phyloP scores from a whole-genome alignment of 768 basidiomycete genomes.

The Asterophora lycoperdoides region DNA sequence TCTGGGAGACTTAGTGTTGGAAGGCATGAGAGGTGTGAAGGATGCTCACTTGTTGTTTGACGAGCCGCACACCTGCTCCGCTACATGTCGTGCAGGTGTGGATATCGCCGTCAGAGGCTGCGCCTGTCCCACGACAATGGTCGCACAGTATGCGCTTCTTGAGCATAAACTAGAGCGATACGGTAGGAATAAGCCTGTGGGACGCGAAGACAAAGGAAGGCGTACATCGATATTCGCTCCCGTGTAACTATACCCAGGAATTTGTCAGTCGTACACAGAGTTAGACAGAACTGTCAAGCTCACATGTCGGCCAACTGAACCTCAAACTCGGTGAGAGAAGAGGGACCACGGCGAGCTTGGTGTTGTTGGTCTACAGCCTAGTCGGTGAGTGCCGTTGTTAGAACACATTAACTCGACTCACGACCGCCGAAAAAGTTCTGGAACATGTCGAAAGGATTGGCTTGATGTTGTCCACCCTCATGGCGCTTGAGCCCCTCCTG shows the following conservation, averaged over 20 bases:
- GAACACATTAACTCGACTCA: conserved; percentile 31
- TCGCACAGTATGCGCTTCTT: conserved; percentile 92
- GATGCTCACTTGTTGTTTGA: conserved; percentile 65
- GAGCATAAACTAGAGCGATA: conserved; percentile 70
- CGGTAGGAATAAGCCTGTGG: conserved; percentile 17
- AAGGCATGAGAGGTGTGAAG: neutral
- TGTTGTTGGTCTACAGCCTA: conserved; percentile 43
- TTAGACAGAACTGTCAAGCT: conserved; percentile 19
- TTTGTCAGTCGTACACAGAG: conserved; percentile 1
- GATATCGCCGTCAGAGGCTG: conserved; percentile 83
- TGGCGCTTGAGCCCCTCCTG: conserved; percentile 90
- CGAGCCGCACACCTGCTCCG: conserved; percentile 80
- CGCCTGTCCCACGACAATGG: conserved; percentile 94
- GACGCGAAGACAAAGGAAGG: conserved; percentile 22
- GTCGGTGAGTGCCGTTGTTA: neutral
- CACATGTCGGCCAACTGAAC: conserved; percentile 83
- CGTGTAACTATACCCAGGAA: conserved; percentile 52
- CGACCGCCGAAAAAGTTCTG: conserved; percentile 87
- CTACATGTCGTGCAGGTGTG: conserved; percentile 82
- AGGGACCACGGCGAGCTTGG: conserved; percentile 71
- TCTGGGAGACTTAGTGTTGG: conserved; percentile 26
- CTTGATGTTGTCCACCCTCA: conserved; percentile 77
- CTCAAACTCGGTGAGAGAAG: conserved; percentile 78
- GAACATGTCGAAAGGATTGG: conserved; percentile 95
- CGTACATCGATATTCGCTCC: conserved; percentile 81